Evolutionary conservation across 2,329 filamentous ascomycete genomes (phyloP).

Genomic region (Cordyceps sp.): DNA sequence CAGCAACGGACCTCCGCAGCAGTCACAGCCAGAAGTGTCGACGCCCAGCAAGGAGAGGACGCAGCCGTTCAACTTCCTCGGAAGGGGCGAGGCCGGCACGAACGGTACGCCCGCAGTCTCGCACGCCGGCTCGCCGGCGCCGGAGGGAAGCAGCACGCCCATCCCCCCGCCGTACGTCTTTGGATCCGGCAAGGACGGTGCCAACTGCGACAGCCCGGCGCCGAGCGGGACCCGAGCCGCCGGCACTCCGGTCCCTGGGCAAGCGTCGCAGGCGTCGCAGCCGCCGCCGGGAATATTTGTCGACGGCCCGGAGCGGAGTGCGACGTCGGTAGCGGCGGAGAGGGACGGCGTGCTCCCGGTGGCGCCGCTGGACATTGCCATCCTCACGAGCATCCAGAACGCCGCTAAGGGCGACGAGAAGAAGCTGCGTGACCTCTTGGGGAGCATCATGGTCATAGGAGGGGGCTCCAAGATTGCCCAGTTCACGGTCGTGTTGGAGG

Average conservation of each 20-base stretch:
- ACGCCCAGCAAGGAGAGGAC: slow-evolving; percentile 46
- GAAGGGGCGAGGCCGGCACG: slow-evolving; percentile 40
- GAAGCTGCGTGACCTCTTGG: slow-evolving; percentile 78
- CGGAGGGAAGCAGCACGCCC: slow-evolving; percentile 59
- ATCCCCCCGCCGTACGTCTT: slow-evolving; percentile 39
- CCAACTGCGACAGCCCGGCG: slow-evolving; percentile 33
- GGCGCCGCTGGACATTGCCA: slow-evolving; percentile 73
- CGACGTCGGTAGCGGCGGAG: slow-evolving; percentile 42
- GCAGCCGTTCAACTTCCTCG: slow-evolving; percentile 53
- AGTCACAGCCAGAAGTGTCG: slow-evolving; percentile 29
- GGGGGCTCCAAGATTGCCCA: slow-evolving; percentile 69
- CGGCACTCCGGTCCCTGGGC: slow-evolving; percentile 23
- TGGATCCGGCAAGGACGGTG: slow-evolving; percentile 24
- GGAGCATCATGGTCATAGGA: slow-evolving; percentile 80
- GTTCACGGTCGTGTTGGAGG: slow-evolving; percentile 70
- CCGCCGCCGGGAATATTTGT: slow-evolving; percentile 29
- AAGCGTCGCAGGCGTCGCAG: slow-evolving; percentile 13
- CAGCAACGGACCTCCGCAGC: slow-evolving; percentile 24
- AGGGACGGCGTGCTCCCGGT: slow-evolving; percentile 70
- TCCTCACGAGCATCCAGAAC: slow-evolving; percentile 76
- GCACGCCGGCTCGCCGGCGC: slow-evolving; percentile 72
- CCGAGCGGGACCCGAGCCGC: slow-evolving; percentile 34
- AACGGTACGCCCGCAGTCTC: slow-evolving; percentile 73
- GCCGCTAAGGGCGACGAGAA: slow-evolving; percentile 81
- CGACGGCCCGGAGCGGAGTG: slow-evolving; percentile 32